Evolutionary conservation across 495 filamentous ascomycete species (phyloP).

Genomic region (Durotheca rogersii): DNA sequence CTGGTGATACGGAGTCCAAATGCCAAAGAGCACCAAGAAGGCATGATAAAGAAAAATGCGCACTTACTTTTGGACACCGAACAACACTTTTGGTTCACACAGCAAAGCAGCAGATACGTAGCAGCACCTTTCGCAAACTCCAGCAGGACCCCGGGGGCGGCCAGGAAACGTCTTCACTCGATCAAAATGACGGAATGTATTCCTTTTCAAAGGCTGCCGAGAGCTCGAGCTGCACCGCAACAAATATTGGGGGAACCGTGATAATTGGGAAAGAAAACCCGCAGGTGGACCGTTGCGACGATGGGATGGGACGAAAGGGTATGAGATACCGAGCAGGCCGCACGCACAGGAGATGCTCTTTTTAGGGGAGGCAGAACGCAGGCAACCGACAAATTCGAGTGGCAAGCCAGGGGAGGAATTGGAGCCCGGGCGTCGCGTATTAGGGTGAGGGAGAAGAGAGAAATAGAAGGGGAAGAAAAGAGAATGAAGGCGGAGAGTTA

Average conservation of each 20-base stretch:
- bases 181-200: conserved; percentile 38
- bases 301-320: conserved; percentile 36
- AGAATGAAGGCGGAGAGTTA: conserved; percentile 35
- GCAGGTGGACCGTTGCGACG: conserved; percentile 36
- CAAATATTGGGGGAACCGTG: conserved; percentile 38
- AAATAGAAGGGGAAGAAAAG: conserved; percentile 37
- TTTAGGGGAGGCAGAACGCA: conserved; percentile 42
- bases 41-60: conserved; percentile 17
- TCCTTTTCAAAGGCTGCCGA: conserved; percentile 36
- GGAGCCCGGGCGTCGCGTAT: conserved; percentile 30
- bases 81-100: conserved; percentile 41
- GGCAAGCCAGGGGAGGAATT: conserved; percentile 40
- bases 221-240: conserved; percentile 35
- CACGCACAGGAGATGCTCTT: conserved; percentile 40
- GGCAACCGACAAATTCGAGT: conserved; percentile 49
- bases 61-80: conserved; percentile 45
- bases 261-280: conserved; percentile 41
- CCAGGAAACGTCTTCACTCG: conserved; percentile 33
- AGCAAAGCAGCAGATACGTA: conserved; percentile 35
- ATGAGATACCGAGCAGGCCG: conserved; percentile 35
- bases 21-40: conserved; percentile 25
- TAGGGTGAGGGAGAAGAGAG: conserved; percentile 36
- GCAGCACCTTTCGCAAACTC: conserved; percentile 40
- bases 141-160: conserved; percentile 39
- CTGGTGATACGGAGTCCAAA: conserved; percentile 25